A percentile compares a stretch with the other conserved stretches of the same genome.
These are phyloP conservation scores for Panicum miliaceum DNA, from an alignment of 176 grass and related monocot species.

Conservation along the genomic window DNA sequence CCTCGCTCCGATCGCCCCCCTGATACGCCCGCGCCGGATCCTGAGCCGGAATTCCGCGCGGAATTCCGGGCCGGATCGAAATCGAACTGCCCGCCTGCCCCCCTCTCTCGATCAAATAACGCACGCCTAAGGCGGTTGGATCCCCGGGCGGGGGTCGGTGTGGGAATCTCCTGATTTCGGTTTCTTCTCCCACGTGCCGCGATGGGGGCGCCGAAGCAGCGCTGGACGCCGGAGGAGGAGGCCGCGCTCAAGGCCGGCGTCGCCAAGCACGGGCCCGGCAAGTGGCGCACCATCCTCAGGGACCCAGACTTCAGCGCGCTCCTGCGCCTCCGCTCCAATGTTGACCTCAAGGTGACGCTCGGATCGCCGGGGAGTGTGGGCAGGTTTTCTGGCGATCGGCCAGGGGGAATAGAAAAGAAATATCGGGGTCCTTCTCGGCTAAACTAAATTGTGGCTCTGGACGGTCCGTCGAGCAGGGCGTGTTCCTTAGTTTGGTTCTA, in stretches of 20 bases:
- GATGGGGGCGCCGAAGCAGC: constrained; percentile 96
- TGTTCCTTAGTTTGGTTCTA: constrained; percentile 1
- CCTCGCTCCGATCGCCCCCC: neutral
- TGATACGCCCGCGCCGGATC: constrained; percentile 21
- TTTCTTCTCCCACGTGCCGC: neutral
- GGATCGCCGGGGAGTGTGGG: constrained; percentile 23
- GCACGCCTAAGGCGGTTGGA: neutral
- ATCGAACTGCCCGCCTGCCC: neutral
- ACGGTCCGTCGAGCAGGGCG: neutral
- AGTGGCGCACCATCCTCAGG: constrained; percentile 93
- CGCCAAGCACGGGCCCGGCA: constrained; percentile 80
- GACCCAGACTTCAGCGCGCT: constrained; percentile 81
- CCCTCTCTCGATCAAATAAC: constrained; percentile 15
- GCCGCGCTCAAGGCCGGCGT: constrained; percentile 94
- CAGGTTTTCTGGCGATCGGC: constrained; percentile 15
- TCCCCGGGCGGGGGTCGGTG: neutral
- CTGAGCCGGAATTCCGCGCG: neutral
- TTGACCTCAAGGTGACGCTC: constrained; percentile 86
- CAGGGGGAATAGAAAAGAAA: neutral
- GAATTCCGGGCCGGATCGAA: constrained; percentile 26
- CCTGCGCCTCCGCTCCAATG: constrained; percentile 80
- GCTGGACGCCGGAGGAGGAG: constrained; percentile 90
- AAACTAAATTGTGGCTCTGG: neutral
- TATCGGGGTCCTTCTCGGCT: neutral
- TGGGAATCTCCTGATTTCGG: neutral